phyloP scores from a whole-genome alignment of 2,329 filamentous ascomycete species.

The Cordyceps militaris region DNA sequence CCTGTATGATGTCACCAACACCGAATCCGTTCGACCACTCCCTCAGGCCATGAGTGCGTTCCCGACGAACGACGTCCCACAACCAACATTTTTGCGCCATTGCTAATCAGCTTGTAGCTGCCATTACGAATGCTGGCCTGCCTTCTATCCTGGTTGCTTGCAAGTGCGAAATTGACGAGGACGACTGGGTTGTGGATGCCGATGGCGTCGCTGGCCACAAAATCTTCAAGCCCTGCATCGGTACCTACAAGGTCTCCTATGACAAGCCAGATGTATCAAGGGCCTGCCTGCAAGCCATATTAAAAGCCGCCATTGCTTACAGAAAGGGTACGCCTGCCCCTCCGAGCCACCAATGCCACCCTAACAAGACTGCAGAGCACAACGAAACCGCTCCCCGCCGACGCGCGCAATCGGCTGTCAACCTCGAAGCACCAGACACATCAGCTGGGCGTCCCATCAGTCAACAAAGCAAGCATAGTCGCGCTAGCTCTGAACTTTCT shows the following conservation, averaged over 20 bases:
- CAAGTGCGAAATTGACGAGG: constrained; percentile 77
- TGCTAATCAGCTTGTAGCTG: constrained; percentile 44
- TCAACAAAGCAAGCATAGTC: constrained; percentile 59
- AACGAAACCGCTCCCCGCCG: constrained; percentile 41
- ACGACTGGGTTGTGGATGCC: constrained; percentile 64
- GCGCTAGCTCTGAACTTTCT: constrained; percentile 65
- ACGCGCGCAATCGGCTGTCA: constrained; percentile 54
- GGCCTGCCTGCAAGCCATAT: constrained; percentile 66
- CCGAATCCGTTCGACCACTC: constrained; percentile 65
- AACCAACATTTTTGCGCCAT: background rate
- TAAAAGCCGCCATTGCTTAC: constrained; percentile 62
- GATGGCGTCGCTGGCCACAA: constrained; percentile 54
- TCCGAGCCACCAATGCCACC: background rate
- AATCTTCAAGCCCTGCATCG: constrained; percentile 61
- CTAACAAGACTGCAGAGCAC: constrained; percentile 26
- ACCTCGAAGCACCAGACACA: constrained; percentile 50
- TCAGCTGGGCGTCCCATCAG: constrained; percentile 46
- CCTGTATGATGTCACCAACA: constrained; percentile 80
- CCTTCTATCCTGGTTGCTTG: constrained; percentile 78
- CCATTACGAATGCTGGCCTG: constrained; percentile 62
- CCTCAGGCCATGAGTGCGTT: constrained; percentile 72
- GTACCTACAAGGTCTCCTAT: constrained; percentile 66
- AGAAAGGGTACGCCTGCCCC: constrained; percentile 51
- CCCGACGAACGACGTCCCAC: constrained; percentile 10
- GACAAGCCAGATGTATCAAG: constrained; percentile 65